Evolutionary conservation across 495 filamentous ascomycete genomes (phyloP).

Genomic region (Neurospora sp.): DNA sequence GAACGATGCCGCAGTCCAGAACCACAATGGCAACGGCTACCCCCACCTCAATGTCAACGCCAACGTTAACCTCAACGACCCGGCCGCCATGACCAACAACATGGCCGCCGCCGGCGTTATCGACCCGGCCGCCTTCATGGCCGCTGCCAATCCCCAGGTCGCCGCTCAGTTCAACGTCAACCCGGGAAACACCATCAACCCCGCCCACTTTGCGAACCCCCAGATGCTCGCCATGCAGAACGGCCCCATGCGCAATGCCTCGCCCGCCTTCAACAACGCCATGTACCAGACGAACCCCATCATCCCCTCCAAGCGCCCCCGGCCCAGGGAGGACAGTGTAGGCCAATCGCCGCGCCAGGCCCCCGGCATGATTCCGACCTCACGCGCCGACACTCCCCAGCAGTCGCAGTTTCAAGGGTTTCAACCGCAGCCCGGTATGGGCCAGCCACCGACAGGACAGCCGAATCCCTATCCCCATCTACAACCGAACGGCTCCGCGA

Average conservation of each 20-base stretch:
- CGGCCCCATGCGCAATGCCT: constrained; percentile 69
- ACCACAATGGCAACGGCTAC: constrained; percentile 72
- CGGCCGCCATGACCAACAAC: constrained; percentile 35
- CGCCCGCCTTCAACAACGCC: constrained; percentile 59
- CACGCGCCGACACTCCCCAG: constrained; percentile 87
- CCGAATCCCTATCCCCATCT: constrained; percentile 72
- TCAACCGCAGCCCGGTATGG: constrained; percentile 32
- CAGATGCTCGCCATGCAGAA: constrained; percentile 73
- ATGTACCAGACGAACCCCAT: constrained; percentile 71
- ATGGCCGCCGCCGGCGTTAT: constrained; percentile 29
- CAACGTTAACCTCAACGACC: constrained; percentile 41
- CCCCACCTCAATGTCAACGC: constrained; percentile 46
- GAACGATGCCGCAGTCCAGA: constrained; percentile 64
- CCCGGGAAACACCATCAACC: not conserved
- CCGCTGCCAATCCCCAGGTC: constrained; percentile 21
- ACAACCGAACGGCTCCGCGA: constrained; percentile 68
- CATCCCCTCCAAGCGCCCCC: constrained; percentile 77
- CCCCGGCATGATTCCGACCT: constrained; percentile 62
- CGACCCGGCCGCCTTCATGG: constrained; percentile 44
- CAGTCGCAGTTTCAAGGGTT: constrained; percentile 53
- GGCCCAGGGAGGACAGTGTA: constrained; percentile 74
- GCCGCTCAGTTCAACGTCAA: constrained; percentile 36
- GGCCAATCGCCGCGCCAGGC: constrained; percentile 72
- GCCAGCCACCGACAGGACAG: constrained; percentile 26
- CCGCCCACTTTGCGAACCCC: constrained; percentile 44